phyloP scores from a whole-genome alignment of 1,284 basidiomycete genomes.

The Puccinia polysora region DNA sequence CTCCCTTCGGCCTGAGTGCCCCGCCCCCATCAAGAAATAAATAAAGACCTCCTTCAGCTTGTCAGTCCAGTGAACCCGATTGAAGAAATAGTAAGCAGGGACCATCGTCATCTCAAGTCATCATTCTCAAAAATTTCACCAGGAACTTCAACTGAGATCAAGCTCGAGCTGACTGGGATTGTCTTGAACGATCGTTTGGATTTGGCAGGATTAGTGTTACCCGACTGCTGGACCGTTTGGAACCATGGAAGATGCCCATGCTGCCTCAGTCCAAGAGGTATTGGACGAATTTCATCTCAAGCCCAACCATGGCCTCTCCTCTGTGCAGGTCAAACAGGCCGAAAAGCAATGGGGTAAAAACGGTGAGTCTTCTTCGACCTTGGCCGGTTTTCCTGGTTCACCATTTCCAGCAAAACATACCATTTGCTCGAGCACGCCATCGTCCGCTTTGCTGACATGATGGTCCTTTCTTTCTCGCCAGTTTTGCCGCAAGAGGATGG shows the following conservation, averaged over 20 bases:
- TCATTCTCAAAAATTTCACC: not conserved
- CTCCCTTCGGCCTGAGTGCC: no score
- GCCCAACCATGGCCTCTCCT: conserved; percentile 44
- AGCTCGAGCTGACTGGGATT: no score
- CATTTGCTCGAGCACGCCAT: not conserved
- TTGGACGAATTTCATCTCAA: conserved; percentile 46
- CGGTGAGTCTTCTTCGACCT: conserved; percentile 58
- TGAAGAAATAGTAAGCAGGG: not conserved
- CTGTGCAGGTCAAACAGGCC: conserved; percentile 37
- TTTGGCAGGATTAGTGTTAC: not conserved
- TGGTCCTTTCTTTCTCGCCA: conserved; percentile 59
- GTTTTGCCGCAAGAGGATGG: conserved; percentile 65
- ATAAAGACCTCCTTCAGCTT: no score
- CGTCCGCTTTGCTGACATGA: not conserved
- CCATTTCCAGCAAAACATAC: not conserved
- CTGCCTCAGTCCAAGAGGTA: conserved; percentile 45
- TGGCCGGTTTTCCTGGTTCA: not conserved
- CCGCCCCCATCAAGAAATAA: no score
- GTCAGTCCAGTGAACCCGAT: no score
- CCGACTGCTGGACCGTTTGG: no score
- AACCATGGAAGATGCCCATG: conserved; percentile 47
- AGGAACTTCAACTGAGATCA: no score
- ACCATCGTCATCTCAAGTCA: not conserved
- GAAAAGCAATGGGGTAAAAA: conserved; percentile 67
- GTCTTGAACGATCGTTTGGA: no score